A percentile compares a stretch with the other conserved stretches of the same genome.
These are phyloP conservation scores for Saccharomyces eubayanus DNA, from an alignment of 805 yeast species.

Conservation along the genomic window DNA sequence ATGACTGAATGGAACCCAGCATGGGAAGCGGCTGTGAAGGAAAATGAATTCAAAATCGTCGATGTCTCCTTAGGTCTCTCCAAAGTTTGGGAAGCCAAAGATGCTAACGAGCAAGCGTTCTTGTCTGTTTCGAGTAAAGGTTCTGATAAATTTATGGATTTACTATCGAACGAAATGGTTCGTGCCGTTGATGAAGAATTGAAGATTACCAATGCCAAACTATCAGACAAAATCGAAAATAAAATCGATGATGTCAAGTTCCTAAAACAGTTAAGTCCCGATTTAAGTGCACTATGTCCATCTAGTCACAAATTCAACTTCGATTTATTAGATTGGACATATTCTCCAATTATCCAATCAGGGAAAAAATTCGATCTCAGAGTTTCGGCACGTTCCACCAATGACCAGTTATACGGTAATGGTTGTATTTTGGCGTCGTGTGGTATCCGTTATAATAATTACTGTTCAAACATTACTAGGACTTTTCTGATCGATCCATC, in stretches of 20 bases:
- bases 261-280: conserved; percentile 47
- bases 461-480: conserved; percentile 81
- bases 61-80: conserved; percentile 51
- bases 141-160: conserved; percentile 69
- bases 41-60: conserved; percentile 34
- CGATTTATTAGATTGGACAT: conserved; percentile 82
- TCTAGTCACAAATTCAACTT: conserved; percentile 62
- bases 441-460: conserved; percentile 80
- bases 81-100: conserved; percentile 62
- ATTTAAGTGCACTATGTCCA: conserved; percentile 29
- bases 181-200: conserved; percentile 78
- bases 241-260: conserved; percentile 74
- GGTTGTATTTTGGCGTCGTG: conserved; percentile 78
- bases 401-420: conserved; percentile 52
- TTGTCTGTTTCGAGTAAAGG: conserved; percentile 67
- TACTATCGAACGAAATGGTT: conserved; percentile 82
- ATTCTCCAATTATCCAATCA: conserved; percentile 82
- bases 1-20: conserved; percentile 65
- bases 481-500: conserved; percentile 88
- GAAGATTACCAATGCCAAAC: conserved; percentile 60
- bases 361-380: conserved; percentile 78
- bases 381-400: conserved; percentile 72
- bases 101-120: conserved; percentile 61
- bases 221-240: conserved; percentile 70
- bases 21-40: conserved; percentile 33